Conservation (phyloP, 371 early-diverging fungal genomes). For the Caulochytrium protostelioides region DNA sequence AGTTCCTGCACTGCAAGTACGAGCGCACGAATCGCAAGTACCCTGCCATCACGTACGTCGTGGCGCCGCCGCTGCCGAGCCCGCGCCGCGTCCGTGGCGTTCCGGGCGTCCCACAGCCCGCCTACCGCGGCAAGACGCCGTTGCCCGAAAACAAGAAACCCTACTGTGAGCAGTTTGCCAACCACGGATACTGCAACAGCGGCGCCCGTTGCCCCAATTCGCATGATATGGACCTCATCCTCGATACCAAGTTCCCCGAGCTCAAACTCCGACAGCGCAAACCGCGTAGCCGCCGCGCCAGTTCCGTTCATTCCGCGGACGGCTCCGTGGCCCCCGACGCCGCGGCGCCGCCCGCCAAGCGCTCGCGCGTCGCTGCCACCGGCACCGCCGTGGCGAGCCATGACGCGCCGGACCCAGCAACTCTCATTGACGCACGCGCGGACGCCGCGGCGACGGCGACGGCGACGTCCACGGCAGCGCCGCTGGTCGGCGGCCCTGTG, state of each 20-base stretch:
- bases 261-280: no score
- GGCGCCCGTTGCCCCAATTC: conserved; percentile 36
- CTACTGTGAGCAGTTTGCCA: conserved; percentile 47
- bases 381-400: conserved; percentile 1
- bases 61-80: no score
- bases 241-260: conserved; percentile 53
- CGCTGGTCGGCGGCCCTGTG: conserved; percentile 1
- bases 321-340: no score
- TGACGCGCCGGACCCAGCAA: no score
- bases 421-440: no score
- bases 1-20: conserved; percentile 59
- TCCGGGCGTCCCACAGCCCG: no score
- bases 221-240: conserved; percentile 57
- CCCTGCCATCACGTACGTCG: no score
- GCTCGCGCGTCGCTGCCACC: background rate
- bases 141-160: conserved; percentile 3
- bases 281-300: conserved; percentile 6
- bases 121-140: no score
- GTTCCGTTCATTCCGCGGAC: no score
- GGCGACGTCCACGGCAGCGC: background rate
- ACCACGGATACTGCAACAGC: conserved; percentile 45
- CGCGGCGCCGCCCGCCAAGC: background rate
- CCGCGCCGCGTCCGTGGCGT: no score
- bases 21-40: no score
- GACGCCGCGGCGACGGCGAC: background rate